Conservation (phyloP, 2,329 filamentous ascomycete genomes). For the Pseudohalonectria lignicola region DNA sequence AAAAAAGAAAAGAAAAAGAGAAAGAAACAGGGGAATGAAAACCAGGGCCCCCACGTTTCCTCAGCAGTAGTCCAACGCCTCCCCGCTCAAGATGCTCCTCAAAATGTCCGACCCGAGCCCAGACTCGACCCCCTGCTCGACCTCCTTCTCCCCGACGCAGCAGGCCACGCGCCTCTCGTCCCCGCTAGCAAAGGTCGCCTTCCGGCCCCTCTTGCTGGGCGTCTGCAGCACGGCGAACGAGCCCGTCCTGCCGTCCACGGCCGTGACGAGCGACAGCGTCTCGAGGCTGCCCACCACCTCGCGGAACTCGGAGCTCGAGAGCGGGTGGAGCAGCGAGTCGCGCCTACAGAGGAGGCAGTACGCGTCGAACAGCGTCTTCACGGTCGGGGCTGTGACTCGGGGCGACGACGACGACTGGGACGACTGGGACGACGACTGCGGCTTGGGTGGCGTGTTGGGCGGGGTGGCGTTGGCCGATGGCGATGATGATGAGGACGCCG, state of each 20-base stretch:
- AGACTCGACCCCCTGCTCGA: constrained; percentile 59
- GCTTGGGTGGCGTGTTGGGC: neutral
- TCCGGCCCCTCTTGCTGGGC: constrained; percentile 58
- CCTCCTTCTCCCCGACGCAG: constrained; percentile 69
- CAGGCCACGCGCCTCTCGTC: constrained; percentile 75
- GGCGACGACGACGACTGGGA: constrained; percentile 27
- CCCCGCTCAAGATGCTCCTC: constrained; percentile 49
- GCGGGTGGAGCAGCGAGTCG: constrained; percentile 80
- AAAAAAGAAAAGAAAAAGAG: neutral
- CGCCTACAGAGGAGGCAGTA: constrained; percentile 75
- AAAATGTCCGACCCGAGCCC: constrained; percentile 50
- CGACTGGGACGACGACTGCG: neutral
- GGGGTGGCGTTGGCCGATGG: constrained; percentile 9
- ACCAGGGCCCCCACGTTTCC: too few species aligned
- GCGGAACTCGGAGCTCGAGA: constrained; percentile 86
- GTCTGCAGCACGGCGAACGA: constrained; percentile 55
- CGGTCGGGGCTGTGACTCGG: constrained; percentile 56
- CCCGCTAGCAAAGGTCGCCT: constrained; percentile 37
- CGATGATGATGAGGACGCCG: constrained; percentile 9
- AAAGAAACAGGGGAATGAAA: neutral
- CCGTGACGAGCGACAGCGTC: constrained; percentile 69
- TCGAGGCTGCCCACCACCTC: constrained; percentile 87
- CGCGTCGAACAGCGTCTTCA: constrained; percentile 74
- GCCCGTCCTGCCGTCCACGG: constrained; percentile 57
- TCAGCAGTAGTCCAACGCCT: constrained; percentile 46